These are phyloP conservation scores for Ochromonas danica DNA, from an alignment of 108 stramenopile species.

Conservation along the genomic window DNA sequence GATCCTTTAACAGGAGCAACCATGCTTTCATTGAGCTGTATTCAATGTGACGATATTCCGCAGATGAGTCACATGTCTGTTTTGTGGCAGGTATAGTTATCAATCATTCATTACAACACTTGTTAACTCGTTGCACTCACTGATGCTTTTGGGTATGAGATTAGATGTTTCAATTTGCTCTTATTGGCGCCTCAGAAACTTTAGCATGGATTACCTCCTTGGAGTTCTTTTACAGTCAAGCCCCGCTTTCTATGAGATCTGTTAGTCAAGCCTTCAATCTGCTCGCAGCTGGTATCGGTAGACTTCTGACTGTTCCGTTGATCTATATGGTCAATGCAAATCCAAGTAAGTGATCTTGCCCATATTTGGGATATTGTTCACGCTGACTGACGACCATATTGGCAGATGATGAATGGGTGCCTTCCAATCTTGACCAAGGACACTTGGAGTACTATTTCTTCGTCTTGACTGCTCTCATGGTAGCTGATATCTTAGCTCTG, in stretches of 20 bases:
- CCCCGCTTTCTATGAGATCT: constrained; percentile 50
- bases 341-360: background rate
- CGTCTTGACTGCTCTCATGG: constrained; percentile 49
- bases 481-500: too few species aligned
- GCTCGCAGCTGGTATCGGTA: constrained; percentile 49
- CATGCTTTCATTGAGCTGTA: constrained; percentile 32
- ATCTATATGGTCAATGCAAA: constrained; percentile 13
- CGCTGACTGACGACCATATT: too few species aligned
- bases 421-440: constrained; percentile 53
- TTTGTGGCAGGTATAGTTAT: constrained; percentile 55
- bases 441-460: constrained; percentile 51
- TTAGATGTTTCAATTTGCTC: constrained; percentile 51
- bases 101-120: too few species aligned
- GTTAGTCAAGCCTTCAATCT: constrained; percentile 50
- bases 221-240: constrained; percentile 58
- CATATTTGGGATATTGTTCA: too few species aligned
- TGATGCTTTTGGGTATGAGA: too few species aligned
- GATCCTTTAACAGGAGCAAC: background rate
- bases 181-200: constrained; percentile 52
- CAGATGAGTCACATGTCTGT: constrained; percentile 39
- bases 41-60: constrained; percentile 42
- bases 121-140: too few species aligned
- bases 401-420: constrained; percentile 46
- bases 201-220: constrained; percentile 47
- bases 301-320: constrained; percentile 50